Evolutionary conservation across 2,329 filamentous ascomycete species (phyloP).

Genomic region (Teratosphaeria gauchensis): DNA sequence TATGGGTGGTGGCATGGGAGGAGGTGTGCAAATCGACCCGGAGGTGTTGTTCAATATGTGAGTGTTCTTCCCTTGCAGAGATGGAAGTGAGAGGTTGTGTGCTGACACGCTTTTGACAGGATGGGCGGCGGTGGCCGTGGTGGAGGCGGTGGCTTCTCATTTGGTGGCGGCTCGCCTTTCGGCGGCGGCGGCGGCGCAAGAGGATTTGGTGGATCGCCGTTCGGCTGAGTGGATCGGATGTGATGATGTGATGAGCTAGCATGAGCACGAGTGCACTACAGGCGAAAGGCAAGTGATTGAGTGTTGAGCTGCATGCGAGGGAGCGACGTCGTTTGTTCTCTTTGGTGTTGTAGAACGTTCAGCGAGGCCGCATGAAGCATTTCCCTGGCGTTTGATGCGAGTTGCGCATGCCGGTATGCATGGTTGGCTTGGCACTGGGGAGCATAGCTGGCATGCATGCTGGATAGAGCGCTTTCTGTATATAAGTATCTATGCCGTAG

Average conservation of each 20-base stretch:
- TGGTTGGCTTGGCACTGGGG: too few species aligned
- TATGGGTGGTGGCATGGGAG: slow-evolving; percentile 33
- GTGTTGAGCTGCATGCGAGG: not conserved
- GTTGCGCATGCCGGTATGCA: too few species aligned
- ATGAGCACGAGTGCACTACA: not conserved
- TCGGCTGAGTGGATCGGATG: not conserved
- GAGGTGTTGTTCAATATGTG: slow-evolving; percentile 71
- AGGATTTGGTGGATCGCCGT: slow-evolving; percentile 1
- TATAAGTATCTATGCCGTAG: too few species aligned
- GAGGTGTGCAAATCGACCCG: slow-evolving; percentile 52
- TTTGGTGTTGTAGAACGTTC: not conserved
- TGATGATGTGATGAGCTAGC: not conserved
- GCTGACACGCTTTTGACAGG: slow-evolving; percentile 48
- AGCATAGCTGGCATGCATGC: too few species aligned
- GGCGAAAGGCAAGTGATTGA: not conserved
- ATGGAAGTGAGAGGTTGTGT: not conserved
- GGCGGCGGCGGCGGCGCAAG: not conserved
- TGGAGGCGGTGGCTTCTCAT: slow-evolving; percentile 41
- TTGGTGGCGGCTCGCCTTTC: slow-evolving; percentile 9
- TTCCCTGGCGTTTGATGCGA: not conserved
- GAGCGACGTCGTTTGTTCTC: not conserved
- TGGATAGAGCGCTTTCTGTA: too few species aligned
- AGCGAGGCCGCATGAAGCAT: not conserved
- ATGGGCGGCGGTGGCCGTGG: slow-evolving; percentile 57
- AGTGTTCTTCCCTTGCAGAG: not conserved